Percentiles rank a stretch among this genome's conserved stretches.
These are phyloP conservation scores for Penicillium egyptiacum DNA, from an alignment of 495 filamentous ascomycete species.

Conservation along the genomic window DNA sequence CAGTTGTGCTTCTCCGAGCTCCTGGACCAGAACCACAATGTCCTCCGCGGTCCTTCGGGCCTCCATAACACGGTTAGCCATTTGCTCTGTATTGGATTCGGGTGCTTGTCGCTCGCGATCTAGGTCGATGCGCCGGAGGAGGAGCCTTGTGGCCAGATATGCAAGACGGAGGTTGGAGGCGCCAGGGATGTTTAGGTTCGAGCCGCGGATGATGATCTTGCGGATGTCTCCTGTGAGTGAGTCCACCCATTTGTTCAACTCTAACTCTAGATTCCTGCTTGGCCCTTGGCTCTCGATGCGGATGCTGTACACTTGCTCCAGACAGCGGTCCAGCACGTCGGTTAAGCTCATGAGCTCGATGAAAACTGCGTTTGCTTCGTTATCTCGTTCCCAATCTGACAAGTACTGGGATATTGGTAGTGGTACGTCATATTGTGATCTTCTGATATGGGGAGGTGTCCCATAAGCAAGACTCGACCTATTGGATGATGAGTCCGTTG, in stretches of 20 bases:
- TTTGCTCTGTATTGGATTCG: not conserved
- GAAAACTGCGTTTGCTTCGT: slow-evolving; percentile 23
- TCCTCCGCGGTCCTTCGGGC: slow-evolving; percentile 34
- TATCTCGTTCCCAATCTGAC: slow-evolving; percentile 7
- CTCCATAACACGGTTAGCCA: slow-evolving; percentile 11
- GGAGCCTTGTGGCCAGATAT: slow-evolving; percentile 30
- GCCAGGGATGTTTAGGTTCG: slow-evolving; percentile 19
- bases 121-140: slow-evolving; percentile 28
- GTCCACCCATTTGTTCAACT: slow-evolving; percentile 25
- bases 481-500: not conserved
- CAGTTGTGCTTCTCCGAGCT: slow-evolving; percentile 27
- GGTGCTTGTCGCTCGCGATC: slow-evolving; percentile 11
- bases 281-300: slow-evolving; percentile 5
- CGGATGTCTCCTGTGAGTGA: slow-evolving; percentile 24
- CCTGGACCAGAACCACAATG: slow-evolving; percentile 36
- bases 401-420: slow-evolving; percentile 29
- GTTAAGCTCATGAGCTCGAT: slow-evolving; percentile 38
- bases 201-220: slow-evolving; percentile 19
- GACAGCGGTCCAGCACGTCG: slow-evolving; percentile 33
- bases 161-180: slow-evolving; percentile 37
- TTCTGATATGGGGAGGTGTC: slow-evolving; percentile 34
- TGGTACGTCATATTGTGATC: slow-evolving; percentile 43
- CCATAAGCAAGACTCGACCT: slow-evolving; percentile 44
- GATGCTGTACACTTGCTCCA: slow-evolving; percentile 35
- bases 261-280: slow-evolving; percentile 22